A percentile compares a stretch with the other conserved stretches of the same genome.
Evolutionary conservation across 768 basidiomycete genomes (phyloP).

Genomic region (Baorangia bicolor): DNA sequence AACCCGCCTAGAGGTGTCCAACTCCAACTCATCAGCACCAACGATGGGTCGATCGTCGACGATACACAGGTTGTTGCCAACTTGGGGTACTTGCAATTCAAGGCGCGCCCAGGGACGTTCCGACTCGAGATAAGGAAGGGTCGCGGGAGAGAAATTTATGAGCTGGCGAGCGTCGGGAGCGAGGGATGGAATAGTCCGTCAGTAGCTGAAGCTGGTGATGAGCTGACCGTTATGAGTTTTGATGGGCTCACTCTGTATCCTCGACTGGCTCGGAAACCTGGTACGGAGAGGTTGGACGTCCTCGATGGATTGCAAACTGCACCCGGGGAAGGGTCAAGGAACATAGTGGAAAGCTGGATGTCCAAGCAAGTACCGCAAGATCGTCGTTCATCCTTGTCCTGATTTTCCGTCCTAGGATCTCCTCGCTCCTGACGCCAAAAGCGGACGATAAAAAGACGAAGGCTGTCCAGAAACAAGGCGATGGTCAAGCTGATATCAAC

Average conservation of each 20-base stretch:
- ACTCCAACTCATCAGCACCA: constrained; percentile 65
- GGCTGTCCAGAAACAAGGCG: constrained; percentile 25
- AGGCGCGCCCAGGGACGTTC: constrained; percentile 88
- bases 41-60: constrained; percentile 49
- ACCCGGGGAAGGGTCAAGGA: constrained; percentile 32
- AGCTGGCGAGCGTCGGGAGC: constrained; percentile 82
- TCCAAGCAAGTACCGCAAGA: constrained; percentile 44
- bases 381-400: not conserved
- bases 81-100: constrained; percentile 95
- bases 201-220: constrained; percentile 65
- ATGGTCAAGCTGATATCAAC: constrained; percentile 86
- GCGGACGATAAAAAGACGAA: constrained; percentile 18
- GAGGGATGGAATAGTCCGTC: constrained; percentile 84
- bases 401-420: constrained; percentile 35
- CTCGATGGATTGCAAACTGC: constrained; percentile 47
- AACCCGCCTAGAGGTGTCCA: constrained; percentile 88
- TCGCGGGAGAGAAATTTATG: constrained; percentile 75
- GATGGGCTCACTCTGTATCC: constrained; percentile 91
- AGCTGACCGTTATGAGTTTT: constrained; percentile 83
- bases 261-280: constrained; percentile 61
- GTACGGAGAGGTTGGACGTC: constrained; percentile 83
- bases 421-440: constrained; percentile 42
- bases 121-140: constrained; percentile 80
- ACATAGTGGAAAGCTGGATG: constrained; percentile 47
- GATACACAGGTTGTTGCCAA: constrained; percentile 95